Base-by-base conservation (phyloP, 2,329 filamentous ascomycete genomes). In the Ceratocystis diversiconidia region DNA sequence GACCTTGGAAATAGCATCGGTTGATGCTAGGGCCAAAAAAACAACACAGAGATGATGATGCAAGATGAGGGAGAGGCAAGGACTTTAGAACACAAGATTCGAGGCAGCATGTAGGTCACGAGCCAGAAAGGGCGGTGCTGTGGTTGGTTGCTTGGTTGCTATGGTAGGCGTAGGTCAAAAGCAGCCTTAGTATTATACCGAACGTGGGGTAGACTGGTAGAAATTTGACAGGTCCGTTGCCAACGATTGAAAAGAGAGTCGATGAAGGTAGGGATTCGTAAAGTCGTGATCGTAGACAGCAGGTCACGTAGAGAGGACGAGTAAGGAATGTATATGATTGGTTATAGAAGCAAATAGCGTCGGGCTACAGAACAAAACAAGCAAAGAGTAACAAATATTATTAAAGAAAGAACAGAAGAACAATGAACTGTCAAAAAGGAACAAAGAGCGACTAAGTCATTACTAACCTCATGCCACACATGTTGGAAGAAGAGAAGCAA, bases 361-460 rank as follows among this genome's bases (percentile, higher is more conserved):
- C 28, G 28, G 28, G 55, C 55, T 36, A 59, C 36, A 12, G 12
- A 36, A 36, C 15, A 59, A 32, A 59, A 30, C 22, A 57, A 57
- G 28, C 52, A 59, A 59, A 59, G 15, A 59, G 55, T 59, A 30
- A 30, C 55, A 36, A 59, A 59, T 59, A 19, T 59, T 15, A 22
- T 36, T 17, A 36, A 59, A 59, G 55, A 59, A 59, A 19, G 55
- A 36, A 59, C n/a, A 30, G 55, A 19, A 59, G 52, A 59, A 59
- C 28, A 32, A 32, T 30, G 22, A 36, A 25, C 55, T 59, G 55
- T 17, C 28, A 59, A 59, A 32, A 8, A 19, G 17, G 28, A 59
- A 59, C 55, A 59, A 59, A 59, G 55, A 59, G 19, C 25, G 55
- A 36, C 55, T 59, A 59, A 25, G 22, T 59, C 55, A 59, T n/a